Base-by-base conservation (phyloP, 2,329 filamentous ascomycete species). In the Bretziella fagacearum region DNA sequence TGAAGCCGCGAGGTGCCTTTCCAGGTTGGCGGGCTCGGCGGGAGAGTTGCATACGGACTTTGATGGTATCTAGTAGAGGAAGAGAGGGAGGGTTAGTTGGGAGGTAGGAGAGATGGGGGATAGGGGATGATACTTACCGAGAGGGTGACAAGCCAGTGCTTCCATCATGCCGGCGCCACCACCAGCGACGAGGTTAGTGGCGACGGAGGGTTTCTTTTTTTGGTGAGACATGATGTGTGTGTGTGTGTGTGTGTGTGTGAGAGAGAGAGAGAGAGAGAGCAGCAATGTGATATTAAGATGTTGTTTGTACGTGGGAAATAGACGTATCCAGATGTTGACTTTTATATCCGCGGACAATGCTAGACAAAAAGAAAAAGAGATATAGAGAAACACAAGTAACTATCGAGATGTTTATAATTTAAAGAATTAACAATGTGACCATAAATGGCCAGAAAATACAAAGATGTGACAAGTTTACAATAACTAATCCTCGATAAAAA, bases 81-180 rank as follows among this genome's bases (percentile, higher is more conserved):
- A 17, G 18, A 22, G 29, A 35, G 17, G 22, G 6, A 17, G 20
- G 53, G 48, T 32, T 46, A 36, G 44, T 33, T 45, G 26, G 47
- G 47, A 49, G 42, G 44, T 47, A 45, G 44, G 26, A 35, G 44
- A n/a, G 39, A 29, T 35, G 26, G 36, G 15, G n/a, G 8, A 22
- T 26, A n/a, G 26, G 26, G 46, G 23, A 49, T 56, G 71, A 17
- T 18, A 41, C 42, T 57, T 72, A 89, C 83, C 83, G 50, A 96
- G 74, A 52, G 91, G 91, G 70, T 98, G 91, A 64, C 91, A 98
- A 46, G 70, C 86, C 53, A 98, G 78, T 42, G 91, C 91, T 67
- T 98, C 91, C 87, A 96, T 96, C 89, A 96, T 95, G 59, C 91
- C 91, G 56, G 91, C 91, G 64, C 85, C 85, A 61, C 91, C 91